Base-by-base conservation (phyloP, 2,329 filamentous ascomycete species). In the Chrysoporthe cubensis region DNA sequence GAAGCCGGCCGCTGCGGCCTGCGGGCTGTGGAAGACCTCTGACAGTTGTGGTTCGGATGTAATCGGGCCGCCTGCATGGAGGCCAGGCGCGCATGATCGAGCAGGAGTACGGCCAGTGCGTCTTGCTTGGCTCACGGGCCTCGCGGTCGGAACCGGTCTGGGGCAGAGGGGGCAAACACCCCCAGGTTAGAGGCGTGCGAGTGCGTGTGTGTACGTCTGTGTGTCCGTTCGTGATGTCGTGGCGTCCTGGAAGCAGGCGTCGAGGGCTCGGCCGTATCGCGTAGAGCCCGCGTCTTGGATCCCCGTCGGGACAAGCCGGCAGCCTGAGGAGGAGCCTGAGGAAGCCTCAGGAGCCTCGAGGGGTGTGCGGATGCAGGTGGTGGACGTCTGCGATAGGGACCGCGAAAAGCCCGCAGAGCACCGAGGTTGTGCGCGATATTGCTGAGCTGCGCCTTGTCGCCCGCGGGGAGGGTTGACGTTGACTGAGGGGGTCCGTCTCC, bases 71-170 rank as follows among this genome's bases (percentile, higher is more conserved):
- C 44, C 37, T 13, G n/a, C 37, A 43, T 32, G 13, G 40, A 42
- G 40, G 26, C 40, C 21, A 59, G 57, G 57, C 57, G 57, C n/a
- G 57, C 57, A 59, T 43, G 57, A 43, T 26, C 18, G 56, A 58
- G 56, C 56, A 59, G 37, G 6, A 18, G 11, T n/a, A 21, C 57
- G 56, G 37, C 3, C 57, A 21, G 21, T 5, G 32, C 7, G 40
- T 43, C 13, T 18, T 43, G 18, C 13, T 18, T 43, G 18, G 37
- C 37, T 44, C 37, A 26, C 8, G n/a, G 40, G n/a, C 40, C 57
- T 60, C 57, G 13, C 5, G 37, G 21, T 42, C 21, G 2, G 34
- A 42, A 5, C 37, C 37, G 37, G 37, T 9, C 37, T 40, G 2
- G 13, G 14, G 21, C 13, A 16, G 26, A 26, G 13, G 26, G 14